A percentile compares a stretch with the other conserved stretches of the same genome.
Conservation (phyloP, 257 asterid species). For the Solanum chiquidenum region DNA sequence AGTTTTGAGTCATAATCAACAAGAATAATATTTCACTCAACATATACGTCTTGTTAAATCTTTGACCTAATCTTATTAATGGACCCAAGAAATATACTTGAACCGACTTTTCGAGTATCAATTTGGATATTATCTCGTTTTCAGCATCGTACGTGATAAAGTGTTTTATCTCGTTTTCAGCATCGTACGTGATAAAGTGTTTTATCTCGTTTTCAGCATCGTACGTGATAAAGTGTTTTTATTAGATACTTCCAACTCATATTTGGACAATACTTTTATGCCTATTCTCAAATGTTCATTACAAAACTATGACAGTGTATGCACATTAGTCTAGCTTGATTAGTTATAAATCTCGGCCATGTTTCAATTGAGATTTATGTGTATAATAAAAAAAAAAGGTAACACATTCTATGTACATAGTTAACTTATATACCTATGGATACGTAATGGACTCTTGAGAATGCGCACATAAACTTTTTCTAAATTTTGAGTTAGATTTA, state of each 20-base stretch:
- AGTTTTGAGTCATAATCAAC: not conserved
- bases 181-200: not conserved
- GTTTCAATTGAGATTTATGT: not conserved
- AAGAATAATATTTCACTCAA: not conserved
- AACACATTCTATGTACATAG: not conserved
- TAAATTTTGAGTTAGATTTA: not conserved
- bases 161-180: not conserved
- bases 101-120: not conserved
- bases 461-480: not conserved
- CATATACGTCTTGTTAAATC: not conserved
- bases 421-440: too few relatives aligned
- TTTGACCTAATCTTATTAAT: not conserved
- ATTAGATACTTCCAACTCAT: not conserved
- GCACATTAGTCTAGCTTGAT: not conserved
- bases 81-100: not conserved
- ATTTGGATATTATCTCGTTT: not conserved
- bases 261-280: not conserved
- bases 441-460: not conserved
- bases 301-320: not conserved
- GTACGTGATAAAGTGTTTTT: not conserved
- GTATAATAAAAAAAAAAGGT: too few relatives aligned
- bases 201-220: not conserved
- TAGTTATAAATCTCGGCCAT: accelerated
- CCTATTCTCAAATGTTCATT: not conserved
- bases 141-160: not conserved